Evolutionary conservation across 2,329 filamentous ascomycete genomes (phyloP), one percentile per base, ranked within the genome.

Genomic region (Monilinia vaccinii-corymbosi): DNA sequence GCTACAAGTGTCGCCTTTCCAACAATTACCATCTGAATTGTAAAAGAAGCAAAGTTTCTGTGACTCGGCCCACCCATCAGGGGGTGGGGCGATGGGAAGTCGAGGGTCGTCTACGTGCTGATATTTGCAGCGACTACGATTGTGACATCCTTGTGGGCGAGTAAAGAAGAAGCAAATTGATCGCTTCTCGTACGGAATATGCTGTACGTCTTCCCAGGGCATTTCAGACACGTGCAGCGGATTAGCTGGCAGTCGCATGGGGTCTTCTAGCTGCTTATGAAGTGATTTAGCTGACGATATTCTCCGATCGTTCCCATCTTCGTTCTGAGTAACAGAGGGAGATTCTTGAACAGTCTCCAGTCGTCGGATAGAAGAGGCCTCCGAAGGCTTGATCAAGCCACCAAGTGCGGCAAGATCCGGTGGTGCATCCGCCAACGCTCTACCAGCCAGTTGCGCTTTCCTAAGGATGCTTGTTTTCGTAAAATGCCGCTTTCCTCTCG

Each of bases 381-480:
- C 61, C 14, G 65, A 61, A 16, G 68, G 66, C 31, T 68, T 60
- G 28, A 66, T 66, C 1, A 71, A 70, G 0, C 64, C 65, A 16
- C 61, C 66, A 42, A 50, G 58, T 4, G 64, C 67, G 9, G 72
- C 72, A 40, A 74, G 62, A 58, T 75, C 72, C 2, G 74, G 68
- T 2, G 76, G 74, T 25, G 62, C 62, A 34, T 82, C 80, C 48
- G 76, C 75, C 57, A 73, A 75, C 23, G 77, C 75, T 32, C 78
- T 76, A 7, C 71, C 73, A 45, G 70, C 69, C 36, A 79, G 72
- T 60, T 78, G 72, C 2, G 77, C 73, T 23, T 76, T 69, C 38
- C 78, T 75, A 31, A 68, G 66, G 10, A 72, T 63, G 11, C 72
- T 75, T 61, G 71, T 65, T 5, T 69, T 76, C 2, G 58, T 68